Percentiles rank a stretch among this genome's conserved stretches.
Conservation (phyloP, 768 basidiomycete species). For the Hypholoma sublateritium region DNA sequence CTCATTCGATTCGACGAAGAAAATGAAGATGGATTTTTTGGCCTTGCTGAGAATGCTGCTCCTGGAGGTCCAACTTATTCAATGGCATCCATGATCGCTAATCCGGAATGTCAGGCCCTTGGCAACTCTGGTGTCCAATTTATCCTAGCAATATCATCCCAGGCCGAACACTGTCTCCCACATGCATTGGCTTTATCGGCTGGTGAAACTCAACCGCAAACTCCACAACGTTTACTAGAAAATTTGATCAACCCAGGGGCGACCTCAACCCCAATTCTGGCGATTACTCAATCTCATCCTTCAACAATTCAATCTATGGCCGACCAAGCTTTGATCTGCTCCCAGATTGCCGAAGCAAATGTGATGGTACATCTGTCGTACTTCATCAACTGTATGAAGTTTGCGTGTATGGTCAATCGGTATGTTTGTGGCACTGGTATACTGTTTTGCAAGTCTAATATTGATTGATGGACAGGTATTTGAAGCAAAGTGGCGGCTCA, state of each 20-base stretch:
- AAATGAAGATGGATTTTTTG: neutral
- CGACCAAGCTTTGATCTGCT: neutral
- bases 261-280: neutral
- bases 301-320: neutral
- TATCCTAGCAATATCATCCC: neutral
- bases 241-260: neutral
- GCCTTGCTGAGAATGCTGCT: neutral
- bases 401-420: too few relatives aligned
- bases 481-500: too few relatives aligned
- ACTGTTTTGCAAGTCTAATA: too few relatives aligned
- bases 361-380: too few relatives aligned
- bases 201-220: too few relatives aligned
- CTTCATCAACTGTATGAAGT: too few relatives aligned
- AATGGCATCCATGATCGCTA: too few relatives aligned
- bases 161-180: neutral
- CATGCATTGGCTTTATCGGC: neutral
- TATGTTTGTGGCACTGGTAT: too few relatives aligned
- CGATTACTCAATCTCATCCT: neutral
- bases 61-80: neutral
- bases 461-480: too few relatives aligned
- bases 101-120: neutral
- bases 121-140: neutral
- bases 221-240: neutral
- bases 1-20: neutral
- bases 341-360: too few relatives aligned